Percentiles rank a stretch among this genome's conserved stretches.
Conservation (phyloP, 345 rosid species). For the Acer yangbiense region DNA sequence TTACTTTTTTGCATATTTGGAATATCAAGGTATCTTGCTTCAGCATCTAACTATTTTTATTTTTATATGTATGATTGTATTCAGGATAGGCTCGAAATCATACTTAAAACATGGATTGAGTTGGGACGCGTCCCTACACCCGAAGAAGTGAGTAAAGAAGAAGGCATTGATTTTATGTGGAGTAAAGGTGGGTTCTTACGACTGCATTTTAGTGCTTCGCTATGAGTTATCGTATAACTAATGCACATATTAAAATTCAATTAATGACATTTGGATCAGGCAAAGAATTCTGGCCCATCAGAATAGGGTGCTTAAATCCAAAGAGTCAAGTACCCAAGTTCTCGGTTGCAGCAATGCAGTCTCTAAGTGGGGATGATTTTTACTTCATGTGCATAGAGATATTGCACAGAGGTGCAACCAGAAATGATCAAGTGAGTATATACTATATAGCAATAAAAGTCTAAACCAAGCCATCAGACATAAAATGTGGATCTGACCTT, state of each 20-base stretch:
- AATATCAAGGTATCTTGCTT: neutral
- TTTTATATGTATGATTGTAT: constrained; percentile 20
- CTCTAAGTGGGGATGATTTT: constrained; percentile 41
- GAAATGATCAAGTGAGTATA: constrained; percentile 36
- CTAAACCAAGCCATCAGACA: neutral
- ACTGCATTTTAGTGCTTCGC: neutral
- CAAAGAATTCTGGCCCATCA: constrained; percentile 51
- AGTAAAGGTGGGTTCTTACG: constrained; percentile 42
- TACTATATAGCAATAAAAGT: constrained; percentile 7
- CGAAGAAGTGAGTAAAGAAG: constrained; percentile 70
- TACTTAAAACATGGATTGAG: constrained; percentile 71
- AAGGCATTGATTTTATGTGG: constrained; percentile 64
- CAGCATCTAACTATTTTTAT: neutral
- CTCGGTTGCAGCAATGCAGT: constrained; percentile 51
- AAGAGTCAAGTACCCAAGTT: constrained; percentile 40
- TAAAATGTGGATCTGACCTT: constrained; percentile 8
- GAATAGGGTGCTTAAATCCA: constrained; percentile 55
- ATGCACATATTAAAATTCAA: constrained; percentile 10
- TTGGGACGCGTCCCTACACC: constrained; percentile 62
- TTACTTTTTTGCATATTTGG: neutral
- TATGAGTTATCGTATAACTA: constrained; percentile 9
- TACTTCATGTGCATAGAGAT: constrained; percentile 58
- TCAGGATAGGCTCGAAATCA: constrained; percentile 85
- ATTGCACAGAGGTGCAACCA: constrained; percentile 23
- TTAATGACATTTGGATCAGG: constrained; percentile 32